phyloP scores from a whole-genome alignment of 352 stramenopile genomes.

The Phytopythium sindhum region DNA sequence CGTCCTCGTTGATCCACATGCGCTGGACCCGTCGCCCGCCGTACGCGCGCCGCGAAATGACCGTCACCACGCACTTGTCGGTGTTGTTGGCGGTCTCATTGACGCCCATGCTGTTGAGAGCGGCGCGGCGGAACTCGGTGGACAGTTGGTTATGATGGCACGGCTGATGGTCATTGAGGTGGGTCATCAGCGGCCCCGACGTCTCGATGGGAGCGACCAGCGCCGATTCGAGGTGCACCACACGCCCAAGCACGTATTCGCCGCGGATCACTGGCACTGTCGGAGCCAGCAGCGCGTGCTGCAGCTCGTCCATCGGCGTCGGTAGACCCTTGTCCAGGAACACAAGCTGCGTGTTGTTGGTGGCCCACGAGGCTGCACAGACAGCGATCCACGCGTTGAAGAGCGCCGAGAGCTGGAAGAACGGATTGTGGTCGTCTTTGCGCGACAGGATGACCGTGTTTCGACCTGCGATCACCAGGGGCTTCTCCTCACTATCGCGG shows the following conservation, averaged over 20 bases:
- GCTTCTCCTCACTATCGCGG: background rate
- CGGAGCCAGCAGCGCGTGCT: slow-evolving; percentile 34
- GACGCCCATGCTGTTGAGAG: slow-evolving; percentile 23
- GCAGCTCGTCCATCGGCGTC: slow-evolving; percentile 37
- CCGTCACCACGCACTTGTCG: slow-evolving; percentile 38
- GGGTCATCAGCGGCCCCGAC: slow-evolving; percentile 38
- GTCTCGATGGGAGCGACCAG: slow-evolving; percentile 34
- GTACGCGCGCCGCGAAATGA: slow-evolving; percentile 57
- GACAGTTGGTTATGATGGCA: slow-evolving; percentile 23
- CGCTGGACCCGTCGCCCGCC: slow-evolving; percentile 45
- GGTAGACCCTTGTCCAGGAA: slow-evolving; percentile 42
- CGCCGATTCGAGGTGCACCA: slow-evolving; percentile 32
- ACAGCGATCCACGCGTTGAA: slow-evolving; percentile 43
- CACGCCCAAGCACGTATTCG: slow-evolving; percentile 22
- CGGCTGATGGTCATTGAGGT: slow-evolving; percentile 46
- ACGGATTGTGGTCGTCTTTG: slow-evolving; percentile 52
- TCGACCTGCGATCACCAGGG: background rate
- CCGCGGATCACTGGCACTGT: slow-evolving; percentile 26
- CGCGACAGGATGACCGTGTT: slow-evolving; percentile 34
- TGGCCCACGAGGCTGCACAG: slow-evolving; percentile 25
- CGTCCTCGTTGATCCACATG: slow-evolving; percentile 65
- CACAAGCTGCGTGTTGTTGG: slow-evolving; percentile 32
- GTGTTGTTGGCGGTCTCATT: slow-evolving; percentile 6
- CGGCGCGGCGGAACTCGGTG: slow-evolving; percentile 15
- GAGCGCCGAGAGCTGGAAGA: slow-evolving; percentile 42